A percentile compares a stretch with the other conserved stretches of the same genome.
phyloP scores from a whole-genome alignment of 306 rosid genomes.

The Vigna unguiculata region DNA sequence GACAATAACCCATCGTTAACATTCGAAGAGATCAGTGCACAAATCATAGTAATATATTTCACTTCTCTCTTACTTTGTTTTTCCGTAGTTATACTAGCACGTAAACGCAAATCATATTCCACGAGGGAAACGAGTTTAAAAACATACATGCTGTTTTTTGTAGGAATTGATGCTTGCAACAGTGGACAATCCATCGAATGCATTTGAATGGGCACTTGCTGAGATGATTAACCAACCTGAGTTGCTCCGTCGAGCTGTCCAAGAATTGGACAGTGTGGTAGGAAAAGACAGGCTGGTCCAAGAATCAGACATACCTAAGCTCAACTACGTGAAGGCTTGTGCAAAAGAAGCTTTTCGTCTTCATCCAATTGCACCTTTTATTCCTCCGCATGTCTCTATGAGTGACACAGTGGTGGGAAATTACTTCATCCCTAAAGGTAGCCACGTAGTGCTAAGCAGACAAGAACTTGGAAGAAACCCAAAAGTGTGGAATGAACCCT shows the following conservation, averaged over 20 bases:
- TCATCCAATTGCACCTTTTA: neutral
- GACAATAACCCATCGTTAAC: slow-evolving; percentile 43
- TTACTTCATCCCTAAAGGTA: slow-evolving; percentile 59
- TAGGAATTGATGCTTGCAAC: neutral
- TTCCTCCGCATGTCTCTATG: neutral
- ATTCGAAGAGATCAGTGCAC: slow-evolving; percentile 52
- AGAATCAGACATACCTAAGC: slow-evolving; percentile 2
- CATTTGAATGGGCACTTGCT: slow-evolving; percentile 57
- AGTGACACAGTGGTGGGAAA: slow-evolving; percentile 43
- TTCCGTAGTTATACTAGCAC: neutral
- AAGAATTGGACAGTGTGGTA: slow-evolving; percentile 51
- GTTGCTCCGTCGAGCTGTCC: slow-evolving; percentile 38
- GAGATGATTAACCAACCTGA: slow-evolving; percentile 58
- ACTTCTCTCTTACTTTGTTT: neutral
- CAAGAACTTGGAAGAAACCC: slow-evolving; percentile 49
- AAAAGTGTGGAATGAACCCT: slow-evolving; percentile 49
- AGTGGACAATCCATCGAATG: slow-evolving; percentile 9
- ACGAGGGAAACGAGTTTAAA: no score
- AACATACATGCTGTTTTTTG: no score
- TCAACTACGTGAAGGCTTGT: slow-evolving; percentile 47
- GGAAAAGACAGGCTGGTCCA: slow-evolving; percentile 28
- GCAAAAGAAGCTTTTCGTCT: slow-evolving; percentile 31
- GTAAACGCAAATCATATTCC: neutral
- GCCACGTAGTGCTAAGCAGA: slow-evolving; percentile 53
- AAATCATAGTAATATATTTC: slow-evolving; percentile 35